A percentile compares a stretch with the other conserved stretches of the same genome.
Evolutionary conservation across 1,139 yeast species (phyloP).

Genomic region (Torulaspora pretoriensis): DNA sequence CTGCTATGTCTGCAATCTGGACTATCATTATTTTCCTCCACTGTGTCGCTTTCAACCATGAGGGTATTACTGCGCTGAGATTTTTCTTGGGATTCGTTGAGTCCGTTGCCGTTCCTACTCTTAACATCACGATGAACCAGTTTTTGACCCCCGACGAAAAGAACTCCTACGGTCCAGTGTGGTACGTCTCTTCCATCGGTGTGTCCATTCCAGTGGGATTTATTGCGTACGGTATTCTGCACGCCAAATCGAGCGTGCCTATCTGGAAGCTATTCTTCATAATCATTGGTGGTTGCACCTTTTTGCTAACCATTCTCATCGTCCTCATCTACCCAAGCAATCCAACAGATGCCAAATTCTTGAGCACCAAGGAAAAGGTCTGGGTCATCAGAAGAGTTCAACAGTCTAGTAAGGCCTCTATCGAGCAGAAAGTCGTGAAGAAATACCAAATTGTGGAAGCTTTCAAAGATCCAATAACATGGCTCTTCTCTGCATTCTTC

Average conservation of each 20-base stretch:
- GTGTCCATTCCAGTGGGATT: conserved; percentile 45
- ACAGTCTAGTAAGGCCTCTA: conserved; percentile 41
- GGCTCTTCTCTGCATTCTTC: conserved; percentile 42
- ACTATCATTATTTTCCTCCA: conserved; percentile 40
- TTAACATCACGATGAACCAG: conserved; percentile 44
- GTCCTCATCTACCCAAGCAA: conserved; percentile 45
- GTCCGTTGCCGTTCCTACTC: conserved; percentile 41
- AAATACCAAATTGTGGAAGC: conserved; percentile 44
- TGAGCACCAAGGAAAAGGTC: conserved; percentile 42
- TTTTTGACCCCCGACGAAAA: conserved; percentile 43
- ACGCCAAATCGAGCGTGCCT: conserved; percentile 44
- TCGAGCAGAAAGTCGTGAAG: conserved; percentile 45
- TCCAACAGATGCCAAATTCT: conserved; percentile 42
- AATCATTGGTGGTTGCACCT: conserved; percentile 44
- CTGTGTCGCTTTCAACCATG: conserved; percentile 41
- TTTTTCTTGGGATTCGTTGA: conserved; percentile 48
- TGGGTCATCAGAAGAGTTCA: conserved; percentile 46
- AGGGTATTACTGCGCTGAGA: conserved; percentile 42
- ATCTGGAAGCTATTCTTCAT: conserved; percentile 43
- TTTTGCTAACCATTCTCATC: conserved; percentile 36
- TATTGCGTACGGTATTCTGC: conserved; percentile 44
- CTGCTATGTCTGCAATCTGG: conserved; percentile 39
- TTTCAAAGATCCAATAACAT: conserved; percentile 45
- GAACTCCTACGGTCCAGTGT: conserved; percentile 43
- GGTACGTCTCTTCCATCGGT: conserved; percentile 45